Evolutionary conservation across 345 rosid genomes (phyloP), one percentile per base, ranked within the genome.

Genomic region (Pistacia integerrima): DNA sequence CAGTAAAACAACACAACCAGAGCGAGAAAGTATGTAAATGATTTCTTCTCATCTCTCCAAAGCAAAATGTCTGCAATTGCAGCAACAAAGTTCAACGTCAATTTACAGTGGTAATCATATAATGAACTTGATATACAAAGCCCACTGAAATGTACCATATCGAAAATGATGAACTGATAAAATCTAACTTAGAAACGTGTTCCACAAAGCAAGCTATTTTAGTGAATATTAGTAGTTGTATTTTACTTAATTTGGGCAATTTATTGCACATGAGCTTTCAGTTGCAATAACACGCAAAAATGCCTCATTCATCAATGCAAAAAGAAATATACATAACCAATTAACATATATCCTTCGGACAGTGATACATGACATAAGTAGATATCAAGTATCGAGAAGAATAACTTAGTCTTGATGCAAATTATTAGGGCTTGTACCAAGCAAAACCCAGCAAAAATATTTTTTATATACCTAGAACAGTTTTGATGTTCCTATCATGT

Each of bases 11-110:
- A 69, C 76, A 88, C 22, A 82, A 79, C 84, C 78, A 88, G 79
- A 9, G 77, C 30, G 67, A 92, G 74, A 70, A 93, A 92, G 82
- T 78, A 92, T 8, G 86, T 65, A 63, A 92, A 90, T 74, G 99
- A 88, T 83, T 78, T 82, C 91, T 88, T 95, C 89, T 92, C 92
- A 78, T 95, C 91, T 87, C 96, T 92, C 99, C 99, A 95, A 36
- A 95, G 91, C 74, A 92, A 90, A 81, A 95, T 79, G 67, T 90
- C 91, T 22, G 97, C 92, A 85, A 89, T 98, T 95, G 97, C 87
- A 85, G 35, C 9, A 60, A 76, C 76, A 85, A 48, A 80, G 61
- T 73, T 72, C 49, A 78, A 73, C 52, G 69, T 67, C 54, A 75
- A 75, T 25, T 12, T n/a, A 79, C 18, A 25, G 25, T 25, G 25